Conservation (phyloP, 257 asterid genomes). For the Cordia subcordata region DNA sequence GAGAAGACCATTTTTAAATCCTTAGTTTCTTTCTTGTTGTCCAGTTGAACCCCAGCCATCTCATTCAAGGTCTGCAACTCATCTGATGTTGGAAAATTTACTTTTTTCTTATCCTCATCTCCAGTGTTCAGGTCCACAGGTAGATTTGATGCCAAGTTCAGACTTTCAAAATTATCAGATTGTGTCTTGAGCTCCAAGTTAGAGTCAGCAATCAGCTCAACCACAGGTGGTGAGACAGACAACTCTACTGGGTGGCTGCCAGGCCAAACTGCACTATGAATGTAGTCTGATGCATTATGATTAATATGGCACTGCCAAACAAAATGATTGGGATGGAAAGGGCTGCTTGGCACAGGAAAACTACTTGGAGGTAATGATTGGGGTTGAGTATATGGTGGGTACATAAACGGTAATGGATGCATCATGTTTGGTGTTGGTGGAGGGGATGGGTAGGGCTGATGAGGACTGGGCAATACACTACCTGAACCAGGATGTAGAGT, state of each 20-base stretch:
- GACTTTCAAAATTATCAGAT: constrained; percentile 39
- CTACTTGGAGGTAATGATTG: constrained; percentile 56
- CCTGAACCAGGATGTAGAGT: constrained; percentile 74
- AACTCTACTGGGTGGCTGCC: constrained; percentile 64
- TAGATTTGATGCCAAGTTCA: constrained; percentile 43
- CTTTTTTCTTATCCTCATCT: constrained; percentile 56
- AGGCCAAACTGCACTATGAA: constrained; percentile 72
- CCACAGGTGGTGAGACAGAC: constrained; percentile 51
- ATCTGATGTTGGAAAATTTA: constrained; percentile 49
- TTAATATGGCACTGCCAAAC: constrained; percentile 72
- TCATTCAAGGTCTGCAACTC: constrained; percentile 41
- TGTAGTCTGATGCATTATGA: constrained; percentile 36
- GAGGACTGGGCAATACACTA: constrained; percentile 61
- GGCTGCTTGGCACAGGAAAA: constrained; percentile 56
- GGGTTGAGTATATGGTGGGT: constrained; percentile 74
- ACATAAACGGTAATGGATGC: constrained; percentile 74
- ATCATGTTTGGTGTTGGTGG: constrained; percentile 84
- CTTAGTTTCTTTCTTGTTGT: constrained; percentile 26
- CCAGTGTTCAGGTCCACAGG: constrained; percentile 58
- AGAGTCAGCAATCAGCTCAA: constrained; percentile 51
- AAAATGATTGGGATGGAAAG: constrained; percentile 64
- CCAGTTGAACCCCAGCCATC: constrained; percentile 31
- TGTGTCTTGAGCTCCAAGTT: constrained; percentile 34
- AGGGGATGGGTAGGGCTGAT: constrained; percentile 85
- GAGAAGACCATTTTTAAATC: constrained; percentile 30